These are phyloP conservation scores for Hirschioporus abietinus DNA, from an alignment of 768 basidiomycete species.

Conservation along the genomic window DNA sequence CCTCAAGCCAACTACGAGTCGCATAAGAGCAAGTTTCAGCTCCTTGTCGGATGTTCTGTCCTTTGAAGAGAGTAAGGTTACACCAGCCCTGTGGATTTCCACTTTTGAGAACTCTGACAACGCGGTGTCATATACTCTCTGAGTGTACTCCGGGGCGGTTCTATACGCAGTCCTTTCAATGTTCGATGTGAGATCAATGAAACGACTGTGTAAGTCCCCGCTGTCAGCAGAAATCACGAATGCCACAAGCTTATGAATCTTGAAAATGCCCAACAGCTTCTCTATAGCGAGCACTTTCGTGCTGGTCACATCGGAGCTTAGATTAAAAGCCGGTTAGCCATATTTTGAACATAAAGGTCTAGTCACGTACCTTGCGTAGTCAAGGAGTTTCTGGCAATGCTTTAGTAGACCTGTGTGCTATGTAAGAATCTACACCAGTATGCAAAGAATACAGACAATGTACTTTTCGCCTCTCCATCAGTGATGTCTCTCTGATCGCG, in stretches of 20 bases:
- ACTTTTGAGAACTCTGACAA: not conserved
- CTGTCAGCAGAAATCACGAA: not conserved
- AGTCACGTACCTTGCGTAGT: not conserved
- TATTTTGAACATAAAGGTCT: not conserved
- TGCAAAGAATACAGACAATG: not conserved
- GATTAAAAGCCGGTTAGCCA: not conserved
- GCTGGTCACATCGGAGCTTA: not conserved
- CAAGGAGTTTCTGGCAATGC: not conserved
- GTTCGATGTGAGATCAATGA: not conserved
- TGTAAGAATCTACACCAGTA: not conserved
- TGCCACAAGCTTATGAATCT: not conserved
- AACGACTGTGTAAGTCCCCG: not conserved
- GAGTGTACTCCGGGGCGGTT: not conserved
- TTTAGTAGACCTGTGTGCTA: not conserved
- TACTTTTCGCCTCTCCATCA: not conserved
- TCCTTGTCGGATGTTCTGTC: not conserved
- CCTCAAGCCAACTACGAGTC: not conserved
- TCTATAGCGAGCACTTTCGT: not conserved
- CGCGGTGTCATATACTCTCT: not conserved
- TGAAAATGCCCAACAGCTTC: not conserved
- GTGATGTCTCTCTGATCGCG: not conserved
- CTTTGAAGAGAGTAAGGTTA: not conserved
- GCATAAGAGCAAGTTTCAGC: not conserved
- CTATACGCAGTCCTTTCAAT: not conserved
- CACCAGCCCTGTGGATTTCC: not conserved